Conservation (phyloP, 768 basidiomycete species). For the Boletus reticuloceps region DNA sequence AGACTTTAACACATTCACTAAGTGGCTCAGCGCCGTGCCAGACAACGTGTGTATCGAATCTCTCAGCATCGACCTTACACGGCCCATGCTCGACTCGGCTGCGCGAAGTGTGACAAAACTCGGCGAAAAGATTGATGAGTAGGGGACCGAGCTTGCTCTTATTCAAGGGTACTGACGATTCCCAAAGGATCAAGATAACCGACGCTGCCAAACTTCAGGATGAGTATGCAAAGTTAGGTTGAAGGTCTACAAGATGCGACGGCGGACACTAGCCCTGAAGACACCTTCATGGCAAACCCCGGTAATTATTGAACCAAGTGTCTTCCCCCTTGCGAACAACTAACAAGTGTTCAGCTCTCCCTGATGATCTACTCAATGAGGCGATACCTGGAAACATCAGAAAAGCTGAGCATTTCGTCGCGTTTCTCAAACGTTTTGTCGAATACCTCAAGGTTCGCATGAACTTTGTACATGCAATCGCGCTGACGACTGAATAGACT, state of each 20-base stretch:
- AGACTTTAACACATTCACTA: background rate
- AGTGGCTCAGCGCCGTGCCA: slow-evolving; percentile 23
- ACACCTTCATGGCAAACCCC: slow-evolving; percentile 87
- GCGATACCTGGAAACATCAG: slow-evolving; percentile 98
- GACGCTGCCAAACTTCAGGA: slow-evolving; percentile 94
- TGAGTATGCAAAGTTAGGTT: slow-evolving; percentile 93
- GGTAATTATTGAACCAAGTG: slow-evolving; percentile 42
- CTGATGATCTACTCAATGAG: slow-evolving; percentile 92
- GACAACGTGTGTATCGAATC: slow-evolving; percentile 99
- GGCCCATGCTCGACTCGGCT: slow-evolving; percentile 97
- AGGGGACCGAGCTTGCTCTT: slow-evolving; percentile 26
- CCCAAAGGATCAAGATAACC: slow-evolving; percentile 80
- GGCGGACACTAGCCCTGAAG: slow-evolving; percentile 60
- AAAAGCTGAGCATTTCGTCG: slow-evolving; percentile 98
- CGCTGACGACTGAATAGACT: slow-evolving; percentile 54
- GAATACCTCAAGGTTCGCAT: slow-evolving; percentile 89
- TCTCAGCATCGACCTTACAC: slow-evolving; percentile 91
- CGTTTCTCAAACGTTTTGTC: slow-evolving; percentile 96
- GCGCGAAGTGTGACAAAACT: slow-evolving; percentile 82
- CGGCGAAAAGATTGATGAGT: slow-evolving; percentile 94
- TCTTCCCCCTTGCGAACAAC: background rate
- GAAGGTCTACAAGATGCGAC: slow-evolving; percentile 84
- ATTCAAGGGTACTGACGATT: slow-evolving; percentile 4
- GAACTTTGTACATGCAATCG: background rate
- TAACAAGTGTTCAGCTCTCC: slow-evolving; percentile 58